A percentile compares a stretch with the other conserved stretches of the same genome.
These are phyloP conservation scores for Fraxinus latifolia DNA, from an alignment of 305 asterid species.

Conservation along the genomic window DNA sequence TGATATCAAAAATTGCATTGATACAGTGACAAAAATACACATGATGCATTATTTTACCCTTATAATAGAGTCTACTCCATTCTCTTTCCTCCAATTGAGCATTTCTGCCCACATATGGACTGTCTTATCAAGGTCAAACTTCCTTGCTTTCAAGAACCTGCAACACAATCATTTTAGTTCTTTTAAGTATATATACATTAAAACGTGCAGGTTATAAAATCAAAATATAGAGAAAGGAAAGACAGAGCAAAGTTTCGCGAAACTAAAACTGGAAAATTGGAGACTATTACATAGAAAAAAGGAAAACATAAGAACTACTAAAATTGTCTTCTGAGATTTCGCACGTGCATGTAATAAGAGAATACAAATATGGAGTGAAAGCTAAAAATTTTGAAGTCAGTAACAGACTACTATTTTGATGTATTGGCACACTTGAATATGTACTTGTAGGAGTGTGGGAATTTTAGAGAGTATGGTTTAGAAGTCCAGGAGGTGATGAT, in stretches of 20 bases:
- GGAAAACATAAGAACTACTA: neutral
- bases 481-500: neutral
- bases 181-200: neutral
- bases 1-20: conserved; percentile 15
- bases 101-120: conserved; percentile 89
- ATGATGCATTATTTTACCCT: conserved; percentile 47
- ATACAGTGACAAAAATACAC: neutral
- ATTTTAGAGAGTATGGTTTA: neutral
- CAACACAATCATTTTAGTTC: conserved; percentile 21
- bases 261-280: neutral
- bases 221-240: neutral
- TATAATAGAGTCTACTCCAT: conserved; percentile 71
- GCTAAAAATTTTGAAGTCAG: neutral
- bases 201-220: neutral
- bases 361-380: neutral
- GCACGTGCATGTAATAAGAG: neutral
- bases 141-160: conserved; percentile 91
- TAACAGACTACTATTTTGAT: neutral
- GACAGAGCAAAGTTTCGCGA: neutral
- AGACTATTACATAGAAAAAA: neutral
- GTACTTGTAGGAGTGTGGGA: neutral
- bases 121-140: conserved; percentile 88
- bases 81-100: conserved; percentile 88
- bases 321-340: neutral
- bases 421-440: neutral